Percentiles rank a stretch among this genome's conserved stretches.
Evolutionary conservation across 441 rosid genomes (phyloP).

Genomic region (Gossypium trilobum): DNA sequence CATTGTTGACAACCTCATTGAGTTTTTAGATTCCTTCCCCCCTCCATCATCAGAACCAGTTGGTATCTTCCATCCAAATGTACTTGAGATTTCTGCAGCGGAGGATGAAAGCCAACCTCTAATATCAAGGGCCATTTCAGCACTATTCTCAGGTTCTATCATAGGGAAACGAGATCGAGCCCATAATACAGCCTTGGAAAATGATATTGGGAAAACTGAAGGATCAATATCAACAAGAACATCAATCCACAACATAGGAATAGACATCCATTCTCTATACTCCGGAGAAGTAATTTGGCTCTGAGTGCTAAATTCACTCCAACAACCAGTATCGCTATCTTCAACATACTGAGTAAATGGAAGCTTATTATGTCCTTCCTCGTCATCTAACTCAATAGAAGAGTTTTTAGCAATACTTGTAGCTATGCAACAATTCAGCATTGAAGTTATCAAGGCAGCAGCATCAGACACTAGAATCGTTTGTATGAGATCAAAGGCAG

Average conservation of each 20-base stretch:
- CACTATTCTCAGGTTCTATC: slow-evolving; percentile 67
- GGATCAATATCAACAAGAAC: slow-evolving; percentile 65
- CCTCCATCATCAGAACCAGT: slow-evolving; percentile 95
- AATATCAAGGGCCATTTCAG: slow-evolving; percentile 50
- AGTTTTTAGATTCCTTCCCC: slow-evolving; percentile 72
- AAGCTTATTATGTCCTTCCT: slow-evolving; percentile 34
- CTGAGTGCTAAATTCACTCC: slow-evolving; percentile 70
- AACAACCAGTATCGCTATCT: slow-evolving; percentile 45
- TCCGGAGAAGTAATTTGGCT: slow-evolving; percentile 51
- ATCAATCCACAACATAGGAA: slow-evolving; percentile 92
- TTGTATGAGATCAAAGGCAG: slow-evolving; percentile 91
- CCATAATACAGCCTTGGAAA: slow-evolving; percentile 92
- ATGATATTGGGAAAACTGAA: slow-evolving; percentile 54
- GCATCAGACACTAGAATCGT: slow-evolving; percentile 85
- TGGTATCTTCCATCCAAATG: slow-evolving; percentile 92
- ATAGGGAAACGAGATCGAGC: slow-evolving; percentile 73
- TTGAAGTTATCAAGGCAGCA: slow-evolving; percentile 55
- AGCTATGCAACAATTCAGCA: slow-evolving; percentile 32
- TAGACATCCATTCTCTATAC: slow-evolving; percentile 75
- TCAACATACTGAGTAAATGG: slow-evolving; percentile 35
- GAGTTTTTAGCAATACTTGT: slow-evolving; percentile 22
- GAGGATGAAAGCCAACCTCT: slow-evolving; percentile 70
- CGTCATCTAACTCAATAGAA: slow-evolving; percentile 31
- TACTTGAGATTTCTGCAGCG: slow-evolving; percentile 56
- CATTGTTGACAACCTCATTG: slow-evolving; percentile 65